Evolutionary conservation across 192 early-diverging fungal genomes (phyloP).

Genomic region (Mortierella antarctica): DNA sequence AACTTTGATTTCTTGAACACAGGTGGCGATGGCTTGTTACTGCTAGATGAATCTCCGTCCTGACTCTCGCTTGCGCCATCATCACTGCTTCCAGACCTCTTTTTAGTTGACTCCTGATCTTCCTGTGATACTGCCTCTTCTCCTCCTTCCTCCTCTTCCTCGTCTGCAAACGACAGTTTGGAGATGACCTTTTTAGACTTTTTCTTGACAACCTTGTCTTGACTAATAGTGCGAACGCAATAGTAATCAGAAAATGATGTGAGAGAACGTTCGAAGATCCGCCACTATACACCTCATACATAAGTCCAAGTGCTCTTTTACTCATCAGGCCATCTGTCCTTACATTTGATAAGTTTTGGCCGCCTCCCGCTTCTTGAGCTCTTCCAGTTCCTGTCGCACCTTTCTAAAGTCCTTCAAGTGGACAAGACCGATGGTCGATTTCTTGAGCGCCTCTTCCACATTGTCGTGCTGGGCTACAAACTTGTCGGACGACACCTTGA

Average conservation of each 20-base stretch:
- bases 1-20: conserved; percentile 61
- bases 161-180: conserved; percentile 82
- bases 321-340: neutral
- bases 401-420: conserved; percentile 90
- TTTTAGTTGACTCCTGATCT: conserved; percentile 6
- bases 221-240: conserved; percentile 21
- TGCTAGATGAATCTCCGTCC: conserved; percentile 5
- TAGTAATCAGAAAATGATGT: neutral
- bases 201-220: conserved; percentile 70
- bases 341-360: conserved; percentile 66
- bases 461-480: conserved; percentile 82
- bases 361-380: conserved; percentile 79
- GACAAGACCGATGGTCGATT: conserved; percentile 90
- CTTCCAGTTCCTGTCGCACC: conserved; percentile 84
- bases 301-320: too few relatives aligned
- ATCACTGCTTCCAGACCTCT: conserved; percentile 20
- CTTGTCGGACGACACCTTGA: conserved; percentile 75
- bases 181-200: conserved; percentile 69
- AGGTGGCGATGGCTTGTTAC: conserved; percentile 13
- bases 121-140: conserved; percentile 23
- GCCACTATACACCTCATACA: neutral
- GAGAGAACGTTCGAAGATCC: neutral
- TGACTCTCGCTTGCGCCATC: conserved; percentile 37
- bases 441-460: conserved; percentile 87
- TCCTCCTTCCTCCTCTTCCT: conserved; percentile 66